Percentiles rank a stretch among this genome's conserved stretches.
These are phyloP conservation scores for Eucalyptus marginata DNA, from an alignment of 345 rosid species.

Conservation along the genomic window DNA sequence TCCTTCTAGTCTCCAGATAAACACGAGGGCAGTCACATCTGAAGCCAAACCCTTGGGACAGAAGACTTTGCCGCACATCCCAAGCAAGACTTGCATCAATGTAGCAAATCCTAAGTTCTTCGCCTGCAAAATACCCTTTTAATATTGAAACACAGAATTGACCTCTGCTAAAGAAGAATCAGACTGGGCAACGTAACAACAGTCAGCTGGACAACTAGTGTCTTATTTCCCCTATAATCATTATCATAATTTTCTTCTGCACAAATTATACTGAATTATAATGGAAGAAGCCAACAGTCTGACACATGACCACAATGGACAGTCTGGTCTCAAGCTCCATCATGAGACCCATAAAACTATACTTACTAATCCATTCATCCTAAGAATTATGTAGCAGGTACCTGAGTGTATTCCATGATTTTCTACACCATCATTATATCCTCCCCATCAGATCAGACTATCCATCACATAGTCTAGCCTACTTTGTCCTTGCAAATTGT, in stretches of 20 bases:
- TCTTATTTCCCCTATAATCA: background rate
- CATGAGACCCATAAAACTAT: background rate
- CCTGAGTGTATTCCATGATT: background rate
- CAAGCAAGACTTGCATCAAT: constrained; percentile 73
- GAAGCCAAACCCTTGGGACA: constrained; percentile 73
- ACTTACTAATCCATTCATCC: background rate
- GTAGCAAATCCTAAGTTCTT: constrained; percentile 80
- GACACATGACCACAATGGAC: background rate
- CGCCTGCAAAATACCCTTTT: constrained; percentile 29
- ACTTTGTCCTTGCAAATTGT: background rate
- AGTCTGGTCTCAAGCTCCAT: background rate
- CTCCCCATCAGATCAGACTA: background rate
- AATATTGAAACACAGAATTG: background rate
- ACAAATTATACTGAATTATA: background rate
- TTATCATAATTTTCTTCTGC: background rate
- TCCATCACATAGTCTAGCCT: background rate
- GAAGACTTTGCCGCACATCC: constrained; percentile 45
- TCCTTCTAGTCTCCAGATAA: constrained; percentile 37
- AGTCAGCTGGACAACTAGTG: background rate
- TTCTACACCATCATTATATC: background rate
- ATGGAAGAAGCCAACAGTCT: background rate
- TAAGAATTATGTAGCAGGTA: background rate
- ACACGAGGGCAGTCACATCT: constrained; percentile 56
- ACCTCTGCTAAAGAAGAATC: background rate
- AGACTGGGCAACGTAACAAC: background rate